Conservation (phyloP, 163 green algal genomes). For the Chloroidium sp. region DNA sequence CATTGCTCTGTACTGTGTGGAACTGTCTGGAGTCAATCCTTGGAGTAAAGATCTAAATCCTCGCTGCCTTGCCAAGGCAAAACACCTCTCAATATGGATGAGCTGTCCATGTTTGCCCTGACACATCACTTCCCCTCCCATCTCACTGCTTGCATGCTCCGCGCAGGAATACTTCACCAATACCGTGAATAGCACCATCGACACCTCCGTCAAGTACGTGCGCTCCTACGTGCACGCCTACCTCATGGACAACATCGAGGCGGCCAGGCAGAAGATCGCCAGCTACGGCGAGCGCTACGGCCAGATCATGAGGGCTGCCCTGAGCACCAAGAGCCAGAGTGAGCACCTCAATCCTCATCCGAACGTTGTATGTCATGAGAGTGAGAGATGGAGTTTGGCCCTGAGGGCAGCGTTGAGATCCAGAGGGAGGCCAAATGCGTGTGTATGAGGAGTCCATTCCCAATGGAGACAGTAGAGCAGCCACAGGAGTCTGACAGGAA, state of each 20-base stretch:
- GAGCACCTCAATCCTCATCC: background rate
- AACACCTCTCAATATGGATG: background rate
- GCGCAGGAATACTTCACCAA: conserved; percentile 22
- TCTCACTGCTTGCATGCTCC: background rate
- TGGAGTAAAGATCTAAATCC: background rate
- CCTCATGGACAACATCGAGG: conserved; percentile 6
- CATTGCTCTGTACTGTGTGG: background rate
- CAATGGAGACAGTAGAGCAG: too few species aligned
- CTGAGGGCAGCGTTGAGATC: too few species aligned
- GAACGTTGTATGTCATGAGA: too few species aligned
- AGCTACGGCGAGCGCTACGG: conserved; percentile 16
- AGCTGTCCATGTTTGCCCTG: background rate
- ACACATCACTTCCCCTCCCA: background rate
- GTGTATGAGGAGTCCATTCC: too few species aligned
- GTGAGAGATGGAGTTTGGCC: too few species aligned
- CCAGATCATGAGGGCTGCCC: conserved; percentile 9
- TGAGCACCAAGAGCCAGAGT: conserved; percentile 16
- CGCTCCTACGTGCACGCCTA: conserved; percentile 22
- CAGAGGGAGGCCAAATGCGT: too few species aligned
- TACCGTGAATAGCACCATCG: conserved; percentile 14
- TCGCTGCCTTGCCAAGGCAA: background rate
- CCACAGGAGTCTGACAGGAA: too few species aligned
- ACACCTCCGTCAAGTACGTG: conserved; percentile 10
- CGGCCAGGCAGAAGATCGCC: conserved; percentile 9
- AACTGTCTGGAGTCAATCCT: background rate